phyloP scores from a whole-genome alignment of 371 early-diverging fungal species.

The Nematocida homosporus region DNA sequence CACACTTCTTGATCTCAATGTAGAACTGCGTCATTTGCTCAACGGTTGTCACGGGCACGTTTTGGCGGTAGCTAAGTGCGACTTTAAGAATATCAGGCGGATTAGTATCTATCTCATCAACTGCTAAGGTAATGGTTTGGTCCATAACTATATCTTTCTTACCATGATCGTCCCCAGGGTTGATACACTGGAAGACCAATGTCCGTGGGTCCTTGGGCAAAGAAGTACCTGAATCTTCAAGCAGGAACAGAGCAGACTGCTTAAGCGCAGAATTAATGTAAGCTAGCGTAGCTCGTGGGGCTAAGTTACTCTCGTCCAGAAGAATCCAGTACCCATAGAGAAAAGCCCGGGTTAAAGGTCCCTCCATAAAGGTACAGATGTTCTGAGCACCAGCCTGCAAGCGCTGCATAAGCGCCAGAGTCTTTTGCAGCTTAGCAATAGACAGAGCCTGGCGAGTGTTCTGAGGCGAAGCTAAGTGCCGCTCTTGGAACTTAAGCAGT shows the following conservation, averaged over 20 bases:
- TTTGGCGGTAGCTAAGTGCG: conserved; percentile 24
- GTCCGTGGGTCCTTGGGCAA: conserved; percentile 26
- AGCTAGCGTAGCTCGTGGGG: conserved; percentile 5
- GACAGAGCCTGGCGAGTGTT: background rate
- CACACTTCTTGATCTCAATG: conserved; percentile 17
- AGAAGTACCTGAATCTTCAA: conserved; percentile 19
- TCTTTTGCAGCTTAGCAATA: background rate
- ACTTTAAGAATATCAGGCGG: conserved; percentile 35
- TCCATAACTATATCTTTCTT: conserved; percentile 76
- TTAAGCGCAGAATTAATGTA: conserved; percentile 26
- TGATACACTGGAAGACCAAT: conserved; percentile 95
- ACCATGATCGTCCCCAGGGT: conserved; percentile 91
- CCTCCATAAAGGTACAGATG: conserved; percentile 77
- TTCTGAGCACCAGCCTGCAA: conserved; percentile 81
- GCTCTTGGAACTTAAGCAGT: conserved; percentile 12
- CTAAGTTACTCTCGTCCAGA: conserved; percentile 93
- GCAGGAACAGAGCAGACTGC: conserved; percentile 5
- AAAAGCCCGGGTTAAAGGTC: conserved; percentile 86
- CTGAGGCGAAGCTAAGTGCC: background rate
- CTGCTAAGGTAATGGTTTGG: conserved; percentile 27
- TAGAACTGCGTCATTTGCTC: conserved; percentile 29
- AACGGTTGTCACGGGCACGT: conserved; percentile 3
- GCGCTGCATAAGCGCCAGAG: conserved; percentile 60
- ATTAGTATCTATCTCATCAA: conserved; percentile 34
- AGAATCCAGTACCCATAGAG: conserved; percentile 98